Evolutionary conservation across 495 filamentous ascomycete genomes (phyloP), one percentile per base, ranked within the genome.

Genomic region (Daldinia loculata): DNA sequence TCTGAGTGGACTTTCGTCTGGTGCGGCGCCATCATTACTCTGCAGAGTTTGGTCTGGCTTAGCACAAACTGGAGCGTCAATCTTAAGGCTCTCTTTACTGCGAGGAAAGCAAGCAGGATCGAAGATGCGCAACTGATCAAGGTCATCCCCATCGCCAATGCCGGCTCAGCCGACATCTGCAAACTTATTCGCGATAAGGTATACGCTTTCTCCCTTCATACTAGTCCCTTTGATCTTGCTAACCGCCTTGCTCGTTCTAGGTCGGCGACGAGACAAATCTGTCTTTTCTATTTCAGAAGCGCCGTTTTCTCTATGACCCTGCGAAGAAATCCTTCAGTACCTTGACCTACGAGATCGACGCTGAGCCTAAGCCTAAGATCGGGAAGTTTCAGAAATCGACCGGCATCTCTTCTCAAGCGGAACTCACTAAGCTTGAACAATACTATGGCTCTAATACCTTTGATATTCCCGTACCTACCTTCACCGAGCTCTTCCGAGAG

Each of bases 1-100:
- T 88, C 89, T 70, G 95, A 99, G 83, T 99, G 95, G 95, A 98
- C 96, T 8, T 97, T 97, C 79, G 93, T 98, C 58, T 99, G 90
- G 86, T 85, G 90, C 66, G 94, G 92, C 67, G 85, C 88, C 32
- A 97, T 98, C 75, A 85, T 97, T 77, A 97, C 94, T 12, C 70
- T 88, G 53, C 95, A 99, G 84, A 88, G 91, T 66, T 86, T 99
- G 65, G 83, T 92, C 53, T 99, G 96, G 96, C 85, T 99, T 64
- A 95, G 91, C 82, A 98, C 95, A 26, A 91, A 98, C 82, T 99
- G 95, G 95, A 97, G 91, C 77, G 93, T 99, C 77, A 89, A 93
- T 74, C 83, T 98, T 67, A 88, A 89, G 67, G 88, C 91, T 6
- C 75, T 90, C 69, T 98, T 98, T 77, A 99, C 94, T 6, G 85